phyloP scores from a whole-genome alignment of 164 flowering plant species.

The Cinnamomum chago region DNA sequence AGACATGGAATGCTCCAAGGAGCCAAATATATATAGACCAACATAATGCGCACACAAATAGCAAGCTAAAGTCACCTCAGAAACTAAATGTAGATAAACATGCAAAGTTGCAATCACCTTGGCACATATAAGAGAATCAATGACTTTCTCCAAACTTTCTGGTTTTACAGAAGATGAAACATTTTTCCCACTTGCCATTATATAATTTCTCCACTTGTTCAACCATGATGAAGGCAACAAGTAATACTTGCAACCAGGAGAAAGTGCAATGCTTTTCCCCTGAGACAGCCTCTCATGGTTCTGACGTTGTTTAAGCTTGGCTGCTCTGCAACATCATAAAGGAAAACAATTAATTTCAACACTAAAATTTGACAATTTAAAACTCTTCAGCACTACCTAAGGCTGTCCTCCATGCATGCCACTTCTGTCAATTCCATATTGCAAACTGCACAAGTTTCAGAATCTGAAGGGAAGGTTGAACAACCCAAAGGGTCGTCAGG shows the following conservation, averaged over 20 bases:
- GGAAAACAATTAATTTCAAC: constrained; percentile 20
- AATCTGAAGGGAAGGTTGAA: constrained; percentile 56
- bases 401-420: constrained; percentile 61
- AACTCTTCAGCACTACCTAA: constrained; percentile 43
- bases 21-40: not conserved
- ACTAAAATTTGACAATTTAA: constrained; percentile 2
- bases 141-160: constrained; percentile 49
- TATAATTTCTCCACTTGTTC: constrained; percentile 70
- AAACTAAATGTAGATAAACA: not conserved
- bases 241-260: constrained; percentile 56
- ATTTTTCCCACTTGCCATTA: constrained; percentile 62
- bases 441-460: constrained; percentile 62
- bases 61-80: not conserved
- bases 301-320: constrained; percentile 74
- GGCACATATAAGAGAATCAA: constrained; percentile 58
- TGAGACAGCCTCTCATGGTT: constrained; percentile 78
- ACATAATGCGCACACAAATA: not conserved
- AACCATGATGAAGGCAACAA: constrained; percentile 89
- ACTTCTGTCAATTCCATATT: constrained; percentile 61
- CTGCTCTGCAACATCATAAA: constrained; percentile 48
- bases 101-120: constrained; percentile 40
- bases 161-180: constrained; percentile 53
- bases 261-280: constrained; percentile 59
- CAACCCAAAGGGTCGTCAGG: constrained; percentile 61
- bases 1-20: not conserved